phyloP scores from a whole-genome alignment of 768 basidiomycete species.

The Cyathus striatus region DNA sequence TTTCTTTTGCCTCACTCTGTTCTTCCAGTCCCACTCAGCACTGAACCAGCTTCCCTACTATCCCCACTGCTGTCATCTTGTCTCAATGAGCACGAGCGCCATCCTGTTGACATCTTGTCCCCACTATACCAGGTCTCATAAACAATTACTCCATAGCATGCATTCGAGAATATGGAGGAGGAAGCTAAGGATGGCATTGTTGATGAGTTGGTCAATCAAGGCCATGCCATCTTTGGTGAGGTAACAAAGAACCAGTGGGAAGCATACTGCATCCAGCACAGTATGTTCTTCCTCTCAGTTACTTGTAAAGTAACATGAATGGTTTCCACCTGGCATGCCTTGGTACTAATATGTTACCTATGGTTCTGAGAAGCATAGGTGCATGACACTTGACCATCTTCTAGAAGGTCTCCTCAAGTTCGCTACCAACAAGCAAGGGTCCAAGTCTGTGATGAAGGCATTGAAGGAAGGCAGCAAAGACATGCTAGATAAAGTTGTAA shows the following conservation, averaged over 20 bases:
- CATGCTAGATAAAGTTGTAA: conserved; percentile 67
- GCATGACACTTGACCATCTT: conserved; percentile 75
- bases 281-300: conserved; percentile 35
- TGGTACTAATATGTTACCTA: too few species aligned
- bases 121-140: too few species aligned
- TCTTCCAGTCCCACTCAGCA: too few species aligned
- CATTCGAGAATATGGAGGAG: conserved; percentile 82
- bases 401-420: conserved; percentile 74
- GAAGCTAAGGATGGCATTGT: conserved; percentile 82
- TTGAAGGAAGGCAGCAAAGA: conserved; percentile 81
- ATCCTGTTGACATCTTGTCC: too few species aligned
- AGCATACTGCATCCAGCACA: conserved; percentile 82
- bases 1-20: too few species aligned
- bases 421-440: conserved; percentile 80
- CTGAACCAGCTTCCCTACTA: too few species aligned
- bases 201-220: conserved; percentile 76
- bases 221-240: conserved; percentile 60
- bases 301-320: not conserved
- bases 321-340: not conserved
- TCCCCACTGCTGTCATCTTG: too few species aligned
- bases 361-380: conserved; percentile 69
- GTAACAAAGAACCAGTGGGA: conserved; percentile 89
- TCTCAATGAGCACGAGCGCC: too few species aligned
- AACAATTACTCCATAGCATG: conserved; percentile 43
- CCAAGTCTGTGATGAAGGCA: conserved; percentile 82